phyloP scores from a whole-genome alignment of 208 protist species.

The Trypanosoma melophagium region DNA sequence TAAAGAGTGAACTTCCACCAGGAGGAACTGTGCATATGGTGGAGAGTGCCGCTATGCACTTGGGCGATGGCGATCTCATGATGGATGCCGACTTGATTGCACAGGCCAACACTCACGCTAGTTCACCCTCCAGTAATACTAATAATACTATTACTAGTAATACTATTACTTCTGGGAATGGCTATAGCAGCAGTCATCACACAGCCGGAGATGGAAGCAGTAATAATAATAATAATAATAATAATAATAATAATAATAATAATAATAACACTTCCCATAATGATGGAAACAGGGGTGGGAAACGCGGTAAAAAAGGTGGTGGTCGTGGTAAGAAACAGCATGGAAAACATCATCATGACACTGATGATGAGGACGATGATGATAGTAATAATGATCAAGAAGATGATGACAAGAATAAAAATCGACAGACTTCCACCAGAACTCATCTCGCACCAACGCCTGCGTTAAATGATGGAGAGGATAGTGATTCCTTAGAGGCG shows the following conservation, averaged over 20 bases:
- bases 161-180: too few species aligned
- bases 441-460: constrained; percentile 1
- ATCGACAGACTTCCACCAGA: neutral
- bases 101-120: constrained; percentile 19
- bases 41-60: constrained; percentile 66
- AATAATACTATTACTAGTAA: too few species aligned
- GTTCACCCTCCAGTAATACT: too few species aligned
- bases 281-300: constrained; percentile 4
- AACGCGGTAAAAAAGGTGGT: constrained; percentile 11
- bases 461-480: constrained; percentile 24
- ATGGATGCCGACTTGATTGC: constrained; percentile 27
- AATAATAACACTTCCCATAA: neutral
- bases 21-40: constrained; percentile 76
- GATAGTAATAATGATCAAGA: neutral
- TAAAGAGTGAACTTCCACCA: constrained; percentile 58
- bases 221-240: too few species aligned
- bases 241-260: too few species aligned
- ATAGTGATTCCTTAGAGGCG: constrained; percentile 22
- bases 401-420: neutral
- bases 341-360: neutral
- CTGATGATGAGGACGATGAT: constrained; percentile 3
- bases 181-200: too few species aligned
- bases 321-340: constrained; percentile 23
- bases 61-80: constrained; percentile 24
- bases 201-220: too few species aligned